Evolutionary conservation across 108 stramenopile genomes (phyloP), one percentile per base, ranked within the genome.

Genomic region (Discostella stelligeroides): DNA sequence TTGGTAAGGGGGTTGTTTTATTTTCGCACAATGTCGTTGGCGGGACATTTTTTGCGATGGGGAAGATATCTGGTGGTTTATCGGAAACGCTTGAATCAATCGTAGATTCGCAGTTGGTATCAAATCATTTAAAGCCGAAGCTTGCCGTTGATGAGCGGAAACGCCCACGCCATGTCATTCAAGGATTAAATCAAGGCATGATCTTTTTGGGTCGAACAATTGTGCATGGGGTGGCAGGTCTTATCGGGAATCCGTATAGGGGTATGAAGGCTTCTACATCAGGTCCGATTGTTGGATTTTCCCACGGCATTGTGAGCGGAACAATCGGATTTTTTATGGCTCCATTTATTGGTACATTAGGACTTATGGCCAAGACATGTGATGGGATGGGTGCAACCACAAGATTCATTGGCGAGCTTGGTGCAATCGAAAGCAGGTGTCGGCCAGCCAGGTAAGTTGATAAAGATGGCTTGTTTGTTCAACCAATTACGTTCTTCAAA

Each of bases 221-320:
- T 25, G 42, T 66, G 18, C 62, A 72, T 45, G 80, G 80, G 34
- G 58, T 76, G 15, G 75, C 68, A 11, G 73, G 80, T 6, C 25
- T 77, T 17, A 72, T 81, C 28, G 75, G 80, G 1, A 77, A 72
- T 53, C 80, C 80, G 3, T 76, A 72, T 23, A 49, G 80, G 37
- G 80, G 80, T 20, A 24, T 28, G 7, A 59, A 77, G 34, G 41
- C 63, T 12, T 58, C 57, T 17, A 37, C 34, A 20, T 9, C 37
- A 39, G 57, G 71, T 46, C 49, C 67, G 7, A 41, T 54, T 1
- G 10, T 21, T 39, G 75, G 71, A 15, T 38, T 66, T n/a, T 38
- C 71, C 13, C 76, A 66, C 41, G 80, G 80, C 17, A 14, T 76
- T 37, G 24, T 38, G 12, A 76, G 58, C 27, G 80, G 80, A 20